Base-by-base conservation (phyloP, 129 eudicot genomes). In the Chrysanthemum lavandulifolium region DNA sequence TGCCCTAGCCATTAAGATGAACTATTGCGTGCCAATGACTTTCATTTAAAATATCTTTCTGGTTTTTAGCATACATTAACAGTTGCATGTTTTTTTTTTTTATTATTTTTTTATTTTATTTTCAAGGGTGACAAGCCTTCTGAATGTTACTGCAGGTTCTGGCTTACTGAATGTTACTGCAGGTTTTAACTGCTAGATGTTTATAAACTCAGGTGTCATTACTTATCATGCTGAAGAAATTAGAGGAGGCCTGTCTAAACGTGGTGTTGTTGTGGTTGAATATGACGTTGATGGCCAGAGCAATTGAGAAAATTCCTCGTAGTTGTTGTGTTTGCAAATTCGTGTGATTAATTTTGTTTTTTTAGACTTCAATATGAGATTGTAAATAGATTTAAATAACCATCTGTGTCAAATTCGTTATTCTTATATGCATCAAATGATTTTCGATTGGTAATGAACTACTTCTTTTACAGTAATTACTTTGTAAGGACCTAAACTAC, bases 391-490 rank as follows among this genome's bases (percentile, higher is more conserved):
- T 65, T 54, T 76, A 2, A 57, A 56, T 15, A 53, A 59, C 68
- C 36, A 65, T 71, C 7, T 64, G 82, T 78, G 77, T 78, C 77
- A 71, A 63, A 45, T 71, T 78, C 62, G 71, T 77, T 69, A 69
- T 77, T 77, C 65, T 64, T 71, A 57, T 43, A 74, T 74, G 65
- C 69, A 68, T 60, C 40, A 21, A 45, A 49, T 51, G 71, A 10
- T 62, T 62, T 63, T 52, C 25, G 27, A 40, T 64, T 54, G 45
- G 61, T 72, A 47, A 54, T 53, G 36, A 50, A 62, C 48, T 62
- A 19, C 62, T 43, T 51, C 49, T 77, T 40, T 69, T 61, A 19
- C 50, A 68, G 16, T 64, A 13, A 11, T 56, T 55, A 18, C 21
- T 71, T 55, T 16, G 10, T 33, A 40, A 65, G 48, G 8, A 4